These are phyloP conservation scores for Cladosporium austrohemisphaericum DNA, from an alignment of 2,329 filamentous ascomycete species.

Conservation along the genomic window DNA sequence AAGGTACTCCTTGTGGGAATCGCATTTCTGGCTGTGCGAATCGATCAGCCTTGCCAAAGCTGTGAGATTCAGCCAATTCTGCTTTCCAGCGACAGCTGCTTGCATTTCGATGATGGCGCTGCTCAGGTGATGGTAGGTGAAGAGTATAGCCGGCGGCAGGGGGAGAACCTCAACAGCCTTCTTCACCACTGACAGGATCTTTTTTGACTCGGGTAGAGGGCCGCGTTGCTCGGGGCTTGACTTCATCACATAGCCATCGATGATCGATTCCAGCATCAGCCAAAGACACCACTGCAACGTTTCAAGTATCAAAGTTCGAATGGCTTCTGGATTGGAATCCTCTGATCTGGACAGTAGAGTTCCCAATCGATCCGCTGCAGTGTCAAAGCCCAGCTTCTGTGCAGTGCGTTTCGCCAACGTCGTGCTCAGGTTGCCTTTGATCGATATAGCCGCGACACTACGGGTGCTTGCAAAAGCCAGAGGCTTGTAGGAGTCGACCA, in stretches of 20 bases:
- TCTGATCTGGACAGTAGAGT: not conserved
- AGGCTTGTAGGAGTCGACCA: conserved; percentile 17
- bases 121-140: conserved; percentile 12
- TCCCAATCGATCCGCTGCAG: not conserved
- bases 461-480: conserved; percentile 7
- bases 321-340: not conserved
- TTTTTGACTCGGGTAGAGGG: not conserved
- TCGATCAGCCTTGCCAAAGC: conserved; percentile 2
- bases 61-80: conserved; percentile 1
- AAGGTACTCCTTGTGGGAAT: not conserved
- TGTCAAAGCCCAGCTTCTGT: conserved; percentile 3
- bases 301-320: not conserved
- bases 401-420: conserved; percentile 14
- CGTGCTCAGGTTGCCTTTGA: conserved; percentile 15
- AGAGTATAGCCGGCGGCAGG: not conserved
- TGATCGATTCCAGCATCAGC: conserved; percentile 11
- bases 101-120: conserved; percentile 13
- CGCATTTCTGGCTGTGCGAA: not conserved
- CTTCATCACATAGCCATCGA: conserved; percentile 14
- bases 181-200: not conserved
- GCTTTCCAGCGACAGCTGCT: not conserved
- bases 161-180: not conserved
- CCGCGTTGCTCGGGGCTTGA: not conserved
- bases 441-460: conserved; percentile 11
- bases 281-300: conserved; percentile 9